phyloP scores from a whole-genome alignment of 2,329 filamentous ascomycete genomes.

The Tricladium varicosporioides region DNA sequence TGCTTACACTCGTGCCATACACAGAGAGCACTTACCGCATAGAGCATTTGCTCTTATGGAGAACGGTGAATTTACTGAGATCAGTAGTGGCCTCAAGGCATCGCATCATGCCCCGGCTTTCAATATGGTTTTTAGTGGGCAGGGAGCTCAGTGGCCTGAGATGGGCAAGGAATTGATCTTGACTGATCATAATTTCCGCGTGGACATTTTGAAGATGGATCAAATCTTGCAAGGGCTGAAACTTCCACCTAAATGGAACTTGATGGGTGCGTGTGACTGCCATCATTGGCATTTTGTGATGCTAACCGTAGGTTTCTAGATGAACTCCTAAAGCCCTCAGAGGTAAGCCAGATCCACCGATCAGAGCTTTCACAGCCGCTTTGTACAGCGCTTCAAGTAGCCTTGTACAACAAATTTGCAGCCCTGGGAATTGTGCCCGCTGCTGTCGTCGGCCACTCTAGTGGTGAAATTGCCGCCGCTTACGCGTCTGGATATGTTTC shows the following conservation, averaged over 20 bases:
- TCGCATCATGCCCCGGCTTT: not conserved
- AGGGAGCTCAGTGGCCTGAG: constrained; percentile 25
- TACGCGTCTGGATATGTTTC: constrained; percentile 38
- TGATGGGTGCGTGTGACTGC: not conserved
- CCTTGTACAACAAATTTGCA: not conserved
- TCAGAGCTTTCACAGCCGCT: not conserved
- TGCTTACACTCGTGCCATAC: not conserved
- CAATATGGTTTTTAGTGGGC: constrained; percentile 24
- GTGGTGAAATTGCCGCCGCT: constrained; percentile 46
- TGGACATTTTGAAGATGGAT: not conserved
- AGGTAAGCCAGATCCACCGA: not conserved
- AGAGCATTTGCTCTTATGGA: not conserved
- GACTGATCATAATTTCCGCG: not conserved
- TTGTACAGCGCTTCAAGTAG: not conserved
- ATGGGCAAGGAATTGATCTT: constrained; percentile 21
- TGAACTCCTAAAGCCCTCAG: not conserved
- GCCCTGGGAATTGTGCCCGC: constrained; percentile 22
- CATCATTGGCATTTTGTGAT: no score
- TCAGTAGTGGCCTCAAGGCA: not conserved
- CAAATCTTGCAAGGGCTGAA: not conserved
- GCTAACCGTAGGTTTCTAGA: no score
- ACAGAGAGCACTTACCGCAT: not conserved
- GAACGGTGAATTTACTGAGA: not conserved
- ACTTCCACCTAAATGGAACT: not conserved
- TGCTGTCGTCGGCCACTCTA: constrained; percentile 42